Base-by-base conservation (phyloP, 2,329 filamentous ascomycete species). In the Botrytis sinoallii region DNA sequence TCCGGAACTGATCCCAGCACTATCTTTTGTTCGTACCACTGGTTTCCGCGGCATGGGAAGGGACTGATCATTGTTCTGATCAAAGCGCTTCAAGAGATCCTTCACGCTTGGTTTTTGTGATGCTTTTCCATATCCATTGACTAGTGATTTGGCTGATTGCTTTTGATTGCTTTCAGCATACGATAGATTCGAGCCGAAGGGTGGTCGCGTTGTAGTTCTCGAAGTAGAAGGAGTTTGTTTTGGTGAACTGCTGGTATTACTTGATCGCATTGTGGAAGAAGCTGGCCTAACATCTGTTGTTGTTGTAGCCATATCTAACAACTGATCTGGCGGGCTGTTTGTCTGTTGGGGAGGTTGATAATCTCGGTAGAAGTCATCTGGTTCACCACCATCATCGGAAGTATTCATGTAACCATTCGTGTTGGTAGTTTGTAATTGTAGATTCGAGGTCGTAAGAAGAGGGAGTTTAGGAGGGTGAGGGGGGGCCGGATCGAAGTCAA, bases 21-120 rank as follows among this genome's bases (percentile, higher is more conserved):
- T 61, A 59, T 78, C 75, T 72, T 75, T 78, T 25, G 77, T 72
- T 65, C 78, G 76, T 46, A 74, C 69, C 10, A 70, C 64, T 20
- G 77, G 76, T 60, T 77, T 78, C 40, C 75, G 77, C 38, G 70
- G 66, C 14, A 85, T 38, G 82, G 83, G 67, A 83, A 78, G 75
- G 84, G 84, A 52, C 79, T 84, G 48, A 42, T 78, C 77, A 71
- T 78, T 84, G 77, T 86, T 89, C 79, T 91, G 89, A 82, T 95
- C 92, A 83, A 95, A 96, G 72, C 88, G 90, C 82, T 91, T 93
- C 79, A 93, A 90, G 75, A 96, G 85, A 80, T 96, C 93, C 83
- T 91, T 93, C 77, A 96, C 92, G 75, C 91, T 95, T n/a, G 90
- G 86, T 70, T 79, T 77, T 32, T 75, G 74, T 46, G 57, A 20